phyloP scores from a whole-genome alignment of 768 basidiomycete genomes.

The Lentinula lateritia region DNA sequence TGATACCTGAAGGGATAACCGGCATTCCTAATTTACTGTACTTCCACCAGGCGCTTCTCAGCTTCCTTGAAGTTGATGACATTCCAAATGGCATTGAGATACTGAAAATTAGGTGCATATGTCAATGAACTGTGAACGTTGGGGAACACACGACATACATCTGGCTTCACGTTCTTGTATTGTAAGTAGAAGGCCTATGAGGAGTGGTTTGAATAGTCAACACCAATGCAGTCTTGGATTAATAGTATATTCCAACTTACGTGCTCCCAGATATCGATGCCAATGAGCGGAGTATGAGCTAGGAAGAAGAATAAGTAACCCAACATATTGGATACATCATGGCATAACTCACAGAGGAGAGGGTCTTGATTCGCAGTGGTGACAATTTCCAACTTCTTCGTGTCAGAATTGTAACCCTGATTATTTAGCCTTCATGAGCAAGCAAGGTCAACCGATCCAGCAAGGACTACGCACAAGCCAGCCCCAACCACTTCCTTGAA shows the following conservation, averaged over 20 bases:
- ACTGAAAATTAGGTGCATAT: constrained; percentile 38
- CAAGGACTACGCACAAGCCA: constrained; percentile 65
- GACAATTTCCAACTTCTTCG: constrained; percentile 79
- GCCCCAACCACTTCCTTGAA: constrained; percentile 98
- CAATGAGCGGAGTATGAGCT: constrained; percentile 89
- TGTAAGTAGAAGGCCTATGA: constrained; percentile 68
- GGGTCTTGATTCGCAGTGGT: constrained; percentile 98
- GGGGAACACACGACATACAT: constrained; percentile 50
- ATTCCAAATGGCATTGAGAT: constrained; percentile 92
- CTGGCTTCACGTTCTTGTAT: constrained; percentile 91
- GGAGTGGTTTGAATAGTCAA: constrained; percentile 8
- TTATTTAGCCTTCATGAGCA: neutral
- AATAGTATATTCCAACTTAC: constrained; percentile 31
- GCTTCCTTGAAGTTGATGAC: constrained; percentile 97
- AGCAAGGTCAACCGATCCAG: neutral
- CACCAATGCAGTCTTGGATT: constrained; percentile 5
- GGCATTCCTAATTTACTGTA: constrained; percentile 2
- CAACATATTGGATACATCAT: neutral
- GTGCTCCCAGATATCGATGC: constrained; percentile 97
- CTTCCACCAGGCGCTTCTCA: constrained; percentile 48
- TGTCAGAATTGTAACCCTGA: constrained; percentile 64
- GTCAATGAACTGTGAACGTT: neutral
- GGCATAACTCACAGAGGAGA: constrained; percentile 34
- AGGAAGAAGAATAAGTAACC: neutral
- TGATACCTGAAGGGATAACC: neutral